Conservation (phyloP, 495 filamentous ascomycete species). For the Daldinia childiae region DNA sequence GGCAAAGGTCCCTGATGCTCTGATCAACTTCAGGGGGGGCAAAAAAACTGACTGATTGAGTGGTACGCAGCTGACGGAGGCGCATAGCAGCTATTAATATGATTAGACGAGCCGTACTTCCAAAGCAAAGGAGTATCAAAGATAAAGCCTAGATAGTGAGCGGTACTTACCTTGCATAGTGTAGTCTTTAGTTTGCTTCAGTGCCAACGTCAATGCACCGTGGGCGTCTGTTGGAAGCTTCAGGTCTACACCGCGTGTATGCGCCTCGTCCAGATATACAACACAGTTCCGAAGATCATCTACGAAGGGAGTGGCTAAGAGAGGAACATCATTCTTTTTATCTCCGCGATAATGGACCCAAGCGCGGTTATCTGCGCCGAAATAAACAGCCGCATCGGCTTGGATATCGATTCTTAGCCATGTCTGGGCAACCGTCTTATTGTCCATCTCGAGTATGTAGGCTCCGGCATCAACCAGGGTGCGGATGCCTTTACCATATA, state of each 20-base stretch:
- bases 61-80: conserved; percentile 51
- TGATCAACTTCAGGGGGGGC: conserved; percentile 57
- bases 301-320: conserved; percentile 56
- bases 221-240: conserved; percentile 53
- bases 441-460: conserved; percentile 59
- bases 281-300: conserved; percentile 55
- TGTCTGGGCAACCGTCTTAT: conserved; percentile 49
- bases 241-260: conserved; percentile 63
- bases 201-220: conserved; percentile 59
- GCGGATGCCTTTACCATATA: conserved; percentile 47
- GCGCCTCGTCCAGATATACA: conserved; percentile 48
- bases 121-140: background rate
- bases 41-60: conserved; percentile 52
- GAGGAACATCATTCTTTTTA: conserved; percentile 39
- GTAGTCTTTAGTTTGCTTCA: conserved; percentile 59
- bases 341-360: conserved; percentile 54
- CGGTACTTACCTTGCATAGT: conserved; percentile 54
- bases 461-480: conserved; percentile 65
- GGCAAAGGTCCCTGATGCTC: conserved; percentile 52
- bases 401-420: conserved; percentile 58
- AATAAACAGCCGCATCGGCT: conserved; percentile 50
- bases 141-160: background rate
- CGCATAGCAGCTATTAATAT: conserved; percentile 53
- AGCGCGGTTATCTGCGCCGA: conserved; percentile 53
- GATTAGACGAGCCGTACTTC: conserved; percentile 3